These are phyloP conservation scores for Hylodesmum podocarpum DNA, from an alignment of 306 rosid species.

Conservation along the genomic window DNA sequence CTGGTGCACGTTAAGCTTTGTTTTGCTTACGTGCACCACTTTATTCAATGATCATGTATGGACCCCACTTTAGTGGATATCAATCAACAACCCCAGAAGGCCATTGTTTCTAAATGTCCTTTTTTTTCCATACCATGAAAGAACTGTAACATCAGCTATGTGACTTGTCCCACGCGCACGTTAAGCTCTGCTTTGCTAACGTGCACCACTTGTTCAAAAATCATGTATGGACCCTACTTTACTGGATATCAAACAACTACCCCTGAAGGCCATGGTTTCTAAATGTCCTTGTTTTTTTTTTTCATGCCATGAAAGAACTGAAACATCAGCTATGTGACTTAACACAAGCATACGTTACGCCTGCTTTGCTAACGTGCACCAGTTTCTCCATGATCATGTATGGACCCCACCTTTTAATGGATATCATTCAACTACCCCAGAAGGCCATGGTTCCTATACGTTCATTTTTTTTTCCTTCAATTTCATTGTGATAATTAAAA, in stretches of 20 bases:
- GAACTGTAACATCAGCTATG: background rate
- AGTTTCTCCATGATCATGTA: too few relatives aligned
- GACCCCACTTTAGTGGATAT: conserved; percentile 11
- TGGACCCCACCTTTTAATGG: too few relatives aligned
- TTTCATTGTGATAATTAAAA: too few relatives aligned
- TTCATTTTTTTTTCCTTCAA: too few relatives aligned
- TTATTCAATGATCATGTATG: background rate
- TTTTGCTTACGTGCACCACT: conserved; percentile 25
- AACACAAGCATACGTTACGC: too few relatives aligned
- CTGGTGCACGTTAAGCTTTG: conserved; percentile 12
- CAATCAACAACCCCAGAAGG: conserved; percentile 24
- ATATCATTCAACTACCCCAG: too few relatives aligned
- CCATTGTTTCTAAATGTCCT: background rate
- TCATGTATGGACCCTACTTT: conserved; percentile 17
- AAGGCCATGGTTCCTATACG: too few relatives aligned
- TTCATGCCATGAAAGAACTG: background rate
- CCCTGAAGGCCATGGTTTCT: background rate
- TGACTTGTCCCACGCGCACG: background rate
- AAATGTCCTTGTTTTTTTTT: background rate
- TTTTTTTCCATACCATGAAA: too few relatives aligned
- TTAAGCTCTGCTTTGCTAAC: background rate
- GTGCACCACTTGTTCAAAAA: conserved; percentile 4
- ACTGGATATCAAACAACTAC: background rate
- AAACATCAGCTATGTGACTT: background rate
- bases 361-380: too few relatives aligned